A percentile compares a stretch with the other conserved stretches of the same genome.
These are phyloP conservation scores for Eucalyptus dawsonii DNA, from an alignment of 345 rosid genomes.

Conservation along the genomic window DNA sequence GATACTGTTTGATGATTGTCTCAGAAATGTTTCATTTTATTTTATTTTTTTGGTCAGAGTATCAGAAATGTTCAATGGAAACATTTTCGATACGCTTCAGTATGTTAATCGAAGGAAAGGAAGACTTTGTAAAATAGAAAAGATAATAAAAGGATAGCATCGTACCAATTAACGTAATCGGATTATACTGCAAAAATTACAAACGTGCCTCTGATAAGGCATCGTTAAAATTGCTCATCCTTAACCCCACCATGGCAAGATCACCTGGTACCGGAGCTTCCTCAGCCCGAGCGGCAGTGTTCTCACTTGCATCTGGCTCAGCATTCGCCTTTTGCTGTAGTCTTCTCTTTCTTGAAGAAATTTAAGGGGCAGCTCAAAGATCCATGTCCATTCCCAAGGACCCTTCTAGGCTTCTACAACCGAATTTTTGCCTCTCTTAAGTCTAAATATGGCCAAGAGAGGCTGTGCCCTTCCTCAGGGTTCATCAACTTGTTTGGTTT, in stretches of 20 bases:
- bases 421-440: constrained; percentile 1
- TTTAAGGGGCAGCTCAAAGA: not conserved
- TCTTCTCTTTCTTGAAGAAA: not conserved
- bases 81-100: not conserved
- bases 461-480: constrained; percentile 53
- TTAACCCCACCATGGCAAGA: not conserved
- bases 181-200: not conserved
- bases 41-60: no score
- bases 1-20: not conserved
- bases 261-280: not conserved
- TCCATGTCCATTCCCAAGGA: not conserved
- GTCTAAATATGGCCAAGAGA: constrained; percentile 15
- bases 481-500: constrained; percentile 53
- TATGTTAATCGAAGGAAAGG: not conserved
- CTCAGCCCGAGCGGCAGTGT: not conserved
- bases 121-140: not conserved
- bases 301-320: not conserved
- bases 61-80: not conserved
- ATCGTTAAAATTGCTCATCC: not conserved
- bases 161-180: not conserved
- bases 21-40: not conserved
- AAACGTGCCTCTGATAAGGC: not conserved
- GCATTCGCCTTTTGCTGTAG: not conserved
- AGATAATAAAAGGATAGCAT: not conserved
- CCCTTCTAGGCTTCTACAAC: constrained; percentile 14